Conservation (phyloP, 2,329 filamentous ascomycete species). For the Xylaria sp. region DNA sequence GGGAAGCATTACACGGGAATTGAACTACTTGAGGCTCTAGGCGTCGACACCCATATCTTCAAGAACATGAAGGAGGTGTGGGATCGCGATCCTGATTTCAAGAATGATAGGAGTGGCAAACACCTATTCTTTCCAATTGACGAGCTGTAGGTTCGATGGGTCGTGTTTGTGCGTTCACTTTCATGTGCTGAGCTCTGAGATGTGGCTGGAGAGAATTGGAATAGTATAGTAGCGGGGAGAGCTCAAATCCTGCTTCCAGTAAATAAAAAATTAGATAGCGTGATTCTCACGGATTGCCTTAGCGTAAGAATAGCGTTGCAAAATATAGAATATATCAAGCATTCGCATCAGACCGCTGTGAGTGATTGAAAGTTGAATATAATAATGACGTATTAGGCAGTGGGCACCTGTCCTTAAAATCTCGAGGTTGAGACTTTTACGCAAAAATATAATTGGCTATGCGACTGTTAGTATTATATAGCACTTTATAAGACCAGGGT, state of each 20-base stretch:
- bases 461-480: neutral
- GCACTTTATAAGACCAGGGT: neutral
- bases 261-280: neutral
- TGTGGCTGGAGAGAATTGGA: neutral
- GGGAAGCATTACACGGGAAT: constrained; percentile 7
- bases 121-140: constrained; percentile 20
- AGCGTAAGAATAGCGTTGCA: neutral
- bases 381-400: neutral
- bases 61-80: neutral
- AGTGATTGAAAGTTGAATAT: neutral
- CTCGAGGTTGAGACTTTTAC: neutral
- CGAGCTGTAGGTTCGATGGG: neutral
- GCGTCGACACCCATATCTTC: constrained; percentile 18
- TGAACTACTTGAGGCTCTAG: constrained; percentile 22
- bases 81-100: constrained; percentile 5
- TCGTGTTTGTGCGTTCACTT: neutral
- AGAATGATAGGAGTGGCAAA: neutral
- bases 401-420: neutral
- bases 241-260: neutral
- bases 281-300: neutral
- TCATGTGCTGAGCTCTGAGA: neutral
- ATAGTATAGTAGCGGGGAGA: neutral
- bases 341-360: neutral
- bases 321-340: neutral
- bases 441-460: neutral